These are phyloP conservation scores for Cnidoscolus chayamansa DNA, from an alignment of 441 rosid genomes.

Conservation along the genomic window DNA sequence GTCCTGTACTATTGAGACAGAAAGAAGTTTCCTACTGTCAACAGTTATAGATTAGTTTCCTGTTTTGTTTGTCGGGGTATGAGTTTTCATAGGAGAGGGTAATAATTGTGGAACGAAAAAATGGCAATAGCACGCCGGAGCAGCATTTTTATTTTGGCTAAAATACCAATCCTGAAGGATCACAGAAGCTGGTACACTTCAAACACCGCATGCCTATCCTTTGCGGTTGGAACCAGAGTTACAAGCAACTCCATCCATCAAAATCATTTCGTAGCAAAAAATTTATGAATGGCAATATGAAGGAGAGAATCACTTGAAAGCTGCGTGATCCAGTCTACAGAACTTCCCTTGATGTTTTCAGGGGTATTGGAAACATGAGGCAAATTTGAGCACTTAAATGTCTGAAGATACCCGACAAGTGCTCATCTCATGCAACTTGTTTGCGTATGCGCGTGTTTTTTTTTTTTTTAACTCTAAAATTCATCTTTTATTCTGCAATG, in stretches of 20 bases:
- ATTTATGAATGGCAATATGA: constrained; percentile 49
- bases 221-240: constrained; percentile 49
- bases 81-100: background rate
- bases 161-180: background rate
- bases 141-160: background rate
- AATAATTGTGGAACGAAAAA: no score
- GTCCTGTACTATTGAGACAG: background rate
- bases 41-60: background rate
- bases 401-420: constrained; percentile 58
- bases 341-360: constrained; percentile 65
- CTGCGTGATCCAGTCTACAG: constrained; percentile 60
- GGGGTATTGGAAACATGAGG: constrained; percentile 48
- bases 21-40: background rate
- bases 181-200: constrained; percentile 59
- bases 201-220: constrained; percentile 78
- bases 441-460: no score
- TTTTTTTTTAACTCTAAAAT: no score
- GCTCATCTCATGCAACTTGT: no score
- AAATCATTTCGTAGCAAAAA: constrained; percentile 48
- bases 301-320: constrained; percentile 48
- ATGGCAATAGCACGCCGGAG: background rate
- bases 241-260: constrained; percentile 59
- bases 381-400: constrained; percentile 69
- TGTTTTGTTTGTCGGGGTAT: background rate
- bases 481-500: no score